These are phyloP conservation scores for Talaromyces sp. DNA, from an alignment of 2,329 filamentous ascomycete species.

Conservation along the genomic window DNA sequence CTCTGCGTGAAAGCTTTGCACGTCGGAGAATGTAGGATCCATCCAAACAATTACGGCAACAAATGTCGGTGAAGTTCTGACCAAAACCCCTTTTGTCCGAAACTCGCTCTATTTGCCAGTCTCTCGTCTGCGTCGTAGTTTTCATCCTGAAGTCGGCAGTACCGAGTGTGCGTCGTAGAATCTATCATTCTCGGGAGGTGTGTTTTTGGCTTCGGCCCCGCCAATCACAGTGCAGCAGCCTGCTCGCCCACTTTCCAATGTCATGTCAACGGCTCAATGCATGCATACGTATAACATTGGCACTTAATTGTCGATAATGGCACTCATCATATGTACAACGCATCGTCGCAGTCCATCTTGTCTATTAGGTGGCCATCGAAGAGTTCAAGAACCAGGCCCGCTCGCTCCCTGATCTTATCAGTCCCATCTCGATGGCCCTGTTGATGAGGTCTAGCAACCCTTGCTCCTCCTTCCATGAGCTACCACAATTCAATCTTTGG, in stretches of 20 bases:
- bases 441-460: background rate
- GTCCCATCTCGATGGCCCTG: background rate
- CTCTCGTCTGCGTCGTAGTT: conserved; percentile 4
- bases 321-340: background rate
- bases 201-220: background rate
- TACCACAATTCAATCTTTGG: too few relatives aligned
- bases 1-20: background rate
- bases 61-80: conserved; percentile 3
- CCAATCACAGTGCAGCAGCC: background rate
- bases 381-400: background rate
- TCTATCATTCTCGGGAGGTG: conserved; percentile 7
- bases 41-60: background rate
- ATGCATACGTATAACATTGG: background rate
- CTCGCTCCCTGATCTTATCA: background rate
- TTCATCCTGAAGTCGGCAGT: conserved; percentile 10
- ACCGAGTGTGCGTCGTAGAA: conserved; percentile 9
- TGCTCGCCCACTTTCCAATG: background rate
- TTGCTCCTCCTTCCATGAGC: background rate
- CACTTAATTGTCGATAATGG: background rate
- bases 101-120: background rate
- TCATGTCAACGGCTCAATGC: background rate
- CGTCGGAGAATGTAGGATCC: background rate
- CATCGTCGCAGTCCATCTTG: background rate
- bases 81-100: conserved; percentile 9
- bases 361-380: background rate